These are phyloP conservation scores for Solanum sitiens DNA, from an alignment of 257 asterid species.

Conservation along the genomic window DNA sequence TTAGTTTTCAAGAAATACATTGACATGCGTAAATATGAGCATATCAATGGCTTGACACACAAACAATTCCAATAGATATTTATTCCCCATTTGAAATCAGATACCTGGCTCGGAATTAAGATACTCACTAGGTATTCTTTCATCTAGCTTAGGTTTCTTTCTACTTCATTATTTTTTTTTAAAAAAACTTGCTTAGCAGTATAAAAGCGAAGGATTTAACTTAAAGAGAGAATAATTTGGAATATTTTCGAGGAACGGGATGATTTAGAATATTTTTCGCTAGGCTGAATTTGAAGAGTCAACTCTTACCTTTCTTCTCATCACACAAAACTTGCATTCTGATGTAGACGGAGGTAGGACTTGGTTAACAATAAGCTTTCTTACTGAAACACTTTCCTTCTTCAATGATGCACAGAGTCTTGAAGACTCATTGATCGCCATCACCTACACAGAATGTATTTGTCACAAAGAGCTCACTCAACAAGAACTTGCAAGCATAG, in stretches of 20 bases:
- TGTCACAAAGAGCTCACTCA: not conserved
- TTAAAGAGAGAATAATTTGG: not conserved
- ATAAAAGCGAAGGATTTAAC: not conserved
- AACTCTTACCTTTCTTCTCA: slow-evolving; percentile 51
- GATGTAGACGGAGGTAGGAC: slow-evolving; percentile 46
- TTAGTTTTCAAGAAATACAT: not conserved
- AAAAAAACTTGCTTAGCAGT: not conserved
- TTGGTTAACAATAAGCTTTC: slow-evolving; percentile 58
- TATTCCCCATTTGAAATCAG: not conserved
- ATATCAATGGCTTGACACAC: not conserved
- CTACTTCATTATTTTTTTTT: not conserved
- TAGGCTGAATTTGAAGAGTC: not conserved
- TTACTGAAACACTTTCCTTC: slow-evolving; percentile 66
- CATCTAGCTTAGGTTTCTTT: not conserved
- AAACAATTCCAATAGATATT: not conserved
- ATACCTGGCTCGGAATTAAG: not conserved
- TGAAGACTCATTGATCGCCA: slow-evolving; percentile 72
- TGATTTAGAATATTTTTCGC: not conserved
- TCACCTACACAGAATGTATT: slow-evolving; percentile 29
- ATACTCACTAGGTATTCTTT: not conserved
- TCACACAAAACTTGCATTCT: slow-evolving; percentile 70
- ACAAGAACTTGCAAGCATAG: not conserved
- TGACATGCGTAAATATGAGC: not conserved
- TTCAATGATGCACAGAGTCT: slow-evolving; percentile 55
- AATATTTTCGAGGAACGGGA: not conserved